Evolutionary conservation across 1,139 yeast species (phyloP).

Genomic region (Kodamaea alishanica): DNA sequence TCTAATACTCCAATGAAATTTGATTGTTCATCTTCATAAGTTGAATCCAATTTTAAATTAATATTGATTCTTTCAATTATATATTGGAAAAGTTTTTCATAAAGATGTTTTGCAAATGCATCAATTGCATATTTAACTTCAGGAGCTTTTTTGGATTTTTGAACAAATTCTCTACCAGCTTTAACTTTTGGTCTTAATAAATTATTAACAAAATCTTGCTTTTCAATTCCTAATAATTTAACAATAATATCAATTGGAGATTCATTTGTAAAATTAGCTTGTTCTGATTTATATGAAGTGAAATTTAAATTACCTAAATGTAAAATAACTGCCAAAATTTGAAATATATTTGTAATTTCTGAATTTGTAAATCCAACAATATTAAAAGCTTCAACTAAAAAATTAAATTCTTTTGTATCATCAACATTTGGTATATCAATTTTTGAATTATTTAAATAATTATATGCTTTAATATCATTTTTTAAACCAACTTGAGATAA

Average conservation of each 20-base stretch:
- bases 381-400: constrained; percentile 61
- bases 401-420: constrained; percentile 65
- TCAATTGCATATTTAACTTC: constrained; percentile 83
- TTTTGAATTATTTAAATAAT: constrained; percentile 58
- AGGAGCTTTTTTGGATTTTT: constrained; percentile 71
- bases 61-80: constrained; percentile 75
- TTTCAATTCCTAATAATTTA: constrained; percentile 61
- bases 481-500: constrained; percentile 48
- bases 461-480: constrained; percentile 44
- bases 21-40: constrained; percentile 19
- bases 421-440: constrained; percentile 62
- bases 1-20: constrained; percentile 90
- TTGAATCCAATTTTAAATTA: constrained; percentile 44
- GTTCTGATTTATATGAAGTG: constrained; percentile 69
- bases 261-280: constrained; percentile 62
- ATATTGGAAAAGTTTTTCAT: constrained; percentile 77
- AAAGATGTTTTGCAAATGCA: constrained; percentile 82
- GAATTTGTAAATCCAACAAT: constrained; percentile 64
- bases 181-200: constrained; percentile 79
- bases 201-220: constrained; percentile 50
- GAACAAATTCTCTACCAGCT: constrained; percentile 86
- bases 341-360: constrained; percentile 60
- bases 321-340: constrained; percentile 69
- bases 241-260: constrained; percentile 57
- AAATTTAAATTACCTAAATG: constrained; percentile 85